Percentiles rank a stretch among this genome's conserved stretches.
phyloP scores from a whole-genome alignment of 805 yeast genomes.

The Wickerhamiella cacticola region DNA sequence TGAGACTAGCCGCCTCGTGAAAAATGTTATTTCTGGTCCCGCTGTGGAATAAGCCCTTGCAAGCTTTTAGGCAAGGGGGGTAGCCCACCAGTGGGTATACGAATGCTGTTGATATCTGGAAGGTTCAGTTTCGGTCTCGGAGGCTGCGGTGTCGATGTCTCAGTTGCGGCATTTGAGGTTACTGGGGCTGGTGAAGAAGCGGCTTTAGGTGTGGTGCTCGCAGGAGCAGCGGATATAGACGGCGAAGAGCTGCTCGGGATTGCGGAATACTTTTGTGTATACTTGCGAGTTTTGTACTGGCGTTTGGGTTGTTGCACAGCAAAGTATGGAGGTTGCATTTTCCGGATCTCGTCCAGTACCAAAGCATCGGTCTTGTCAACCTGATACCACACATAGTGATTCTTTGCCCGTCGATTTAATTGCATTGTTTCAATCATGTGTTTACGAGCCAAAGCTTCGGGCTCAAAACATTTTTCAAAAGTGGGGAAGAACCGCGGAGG shows the following conservation, averaged over 20 bases:
- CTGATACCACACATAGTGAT: constrained; percentile 69
- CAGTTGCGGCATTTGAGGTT: background rate
- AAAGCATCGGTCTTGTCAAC: constrained; percentile 32
- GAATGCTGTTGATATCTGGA: constrained; percentile 14
- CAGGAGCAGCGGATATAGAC: background rate
- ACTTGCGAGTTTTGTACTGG: constrained; percentile 16
- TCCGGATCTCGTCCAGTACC: constrained; percentile 22
- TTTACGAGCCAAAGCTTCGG: constrained; percentile 41
- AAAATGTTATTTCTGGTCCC: background rate
- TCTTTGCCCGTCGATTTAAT: constrained; percentile 48
- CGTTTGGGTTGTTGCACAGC: constrained; percentile 15
- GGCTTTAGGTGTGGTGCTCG: background rate
- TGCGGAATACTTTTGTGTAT: constrained; percentile 1
- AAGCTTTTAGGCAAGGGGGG: constrained; percentile 19
- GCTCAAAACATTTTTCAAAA: constrained; percentile 51
- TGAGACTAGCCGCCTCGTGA: background rate
- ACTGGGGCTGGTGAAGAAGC: background rate
- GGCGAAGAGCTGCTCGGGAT: background rate
- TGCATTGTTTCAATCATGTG: constrained; percentile 51
- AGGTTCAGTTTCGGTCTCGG: constrained; percentile 12
- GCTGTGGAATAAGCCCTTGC: constrained; percentile 8
- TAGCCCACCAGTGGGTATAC: constrained; percentile 14
- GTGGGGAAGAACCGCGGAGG: constrained; percentile 56
- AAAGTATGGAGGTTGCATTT: constrained; percentile 17
- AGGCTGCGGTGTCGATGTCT: background rate